A percentile compares a stretch with the other conserved stretches of the same genome.
phyloP scores from a whole-genome alignment of 2,329 filamentous ascomycete genomes.

The Dactylella cylindrospora region DNA sequence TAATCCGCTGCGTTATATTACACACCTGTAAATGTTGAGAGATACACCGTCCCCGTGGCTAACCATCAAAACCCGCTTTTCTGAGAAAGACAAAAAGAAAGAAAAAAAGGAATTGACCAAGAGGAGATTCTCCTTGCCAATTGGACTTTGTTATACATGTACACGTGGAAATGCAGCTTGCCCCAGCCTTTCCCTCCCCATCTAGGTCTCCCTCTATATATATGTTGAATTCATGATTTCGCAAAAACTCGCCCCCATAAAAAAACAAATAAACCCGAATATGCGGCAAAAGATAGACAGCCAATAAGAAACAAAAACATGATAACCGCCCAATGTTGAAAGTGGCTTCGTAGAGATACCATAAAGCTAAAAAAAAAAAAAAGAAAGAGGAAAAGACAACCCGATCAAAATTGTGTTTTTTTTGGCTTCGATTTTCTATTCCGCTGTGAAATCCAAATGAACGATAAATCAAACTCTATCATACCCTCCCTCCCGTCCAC shows the following conservation, averaged over 20 bases:
- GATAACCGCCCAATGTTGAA: conserved; percentile 22
- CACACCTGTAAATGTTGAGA: too few species aligned
- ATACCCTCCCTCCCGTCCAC: neutral
- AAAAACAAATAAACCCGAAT: conserved; percentile 2
- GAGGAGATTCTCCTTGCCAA: too few species aligned
- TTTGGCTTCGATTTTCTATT: neutral
- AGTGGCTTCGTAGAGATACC: conserved; percentile 12
- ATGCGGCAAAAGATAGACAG: neutral
- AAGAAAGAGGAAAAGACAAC: neutral
- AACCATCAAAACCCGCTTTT: too few species aligned
- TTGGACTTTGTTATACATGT: neutral
- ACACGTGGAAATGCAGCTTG: neutral
- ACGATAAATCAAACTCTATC: neutral
- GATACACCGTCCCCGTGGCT: too few species aligned
- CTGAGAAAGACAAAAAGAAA: too few species aligned
- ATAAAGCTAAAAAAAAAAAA: too few species aligned
- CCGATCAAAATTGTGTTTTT: neutral
- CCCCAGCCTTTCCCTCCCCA: too few species aligned
- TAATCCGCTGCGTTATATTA: too few species aligned
- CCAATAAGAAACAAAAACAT: conserved; percentile 5
- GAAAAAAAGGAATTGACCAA: too few species aligned
- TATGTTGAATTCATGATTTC: conserved; percentile 33
- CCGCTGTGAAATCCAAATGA: neutral
- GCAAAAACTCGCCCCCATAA: conserved; percentile 10
- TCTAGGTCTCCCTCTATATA: conserved; percentile 2